Evolutionary conservation across 2,329 filamentous ascomycete genomes (phyloP), one percentile per base, ranked within the genome.

Genomic region (Neopestalotiopsis sp.): DNA sequence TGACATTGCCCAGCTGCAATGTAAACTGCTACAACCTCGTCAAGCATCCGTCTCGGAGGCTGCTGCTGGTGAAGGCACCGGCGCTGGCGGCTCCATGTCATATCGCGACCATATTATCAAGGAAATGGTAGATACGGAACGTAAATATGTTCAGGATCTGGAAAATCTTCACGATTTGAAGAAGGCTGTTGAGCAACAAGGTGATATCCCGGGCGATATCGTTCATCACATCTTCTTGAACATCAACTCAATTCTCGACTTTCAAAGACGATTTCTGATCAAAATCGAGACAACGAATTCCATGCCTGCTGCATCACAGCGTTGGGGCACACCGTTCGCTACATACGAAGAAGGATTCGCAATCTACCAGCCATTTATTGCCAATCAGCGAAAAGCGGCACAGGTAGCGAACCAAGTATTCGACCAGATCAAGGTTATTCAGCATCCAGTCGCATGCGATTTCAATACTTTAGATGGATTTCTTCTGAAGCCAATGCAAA

Each of bases 171-270:
- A 98, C 79, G 92, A 95, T 64, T 88, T 98, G 77, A 98, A 97
- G 83, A 95, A 94, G 81, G 89, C 92, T 30, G 86, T 98, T 67
- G 94, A 98, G 75, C 92, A 97, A 78, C 94, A 92, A 73, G 94
- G 94, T 49, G 90, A 94, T 49, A 90, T 98, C 72, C 92, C 94
- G 1, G 95, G 96, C 67, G 96, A 99, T 78, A 89, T 92, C 10
- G 91, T 97, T 28, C 95, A 98, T 82, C 91, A 95, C 77, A 98
- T 99, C 71, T 99, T 99, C 81, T 87, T 98, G 71, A 99, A 99
- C 81, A 90, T 98, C 77, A 97, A 98, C 79, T 90, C 93, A 38
- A 93, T 99, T 62, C 87, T 99, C 66, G 96, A 99, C 80, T 97
- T 98, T 78, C 95, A 98, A 78, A 91, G 97, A 71, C 90, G 95